Conservation (phyloP, 208 protist genomes). For the Trypanosoma avium region DNA sequence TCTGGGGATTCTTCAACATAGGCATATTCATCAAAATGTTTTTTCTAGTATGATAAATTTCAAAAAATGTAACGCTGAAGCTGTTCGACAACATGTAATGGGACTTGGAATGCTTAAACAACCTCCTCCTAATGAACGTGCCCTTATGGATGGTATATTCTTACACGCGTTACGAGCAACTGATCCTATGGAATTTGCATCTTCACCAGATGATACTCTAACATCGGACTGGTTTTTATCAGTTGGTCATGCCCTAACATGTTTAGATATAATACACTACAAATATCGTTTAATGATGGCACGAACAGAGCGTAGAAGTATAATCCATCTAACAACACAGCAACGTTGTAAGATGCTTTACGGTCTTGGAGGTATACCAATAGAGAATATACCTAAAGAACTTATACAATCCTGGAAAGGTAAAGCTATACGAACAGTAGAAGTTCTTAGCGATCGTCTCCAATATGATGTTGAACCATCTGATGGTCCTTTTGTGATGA, state of each 20-base stretch:
- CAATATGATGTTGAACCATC: slow-evolving; percentile 49
- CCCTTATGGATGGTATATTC: slow-evolving; percentile 78
- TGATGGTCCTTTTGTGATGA: slow-evolving; percentile 79
- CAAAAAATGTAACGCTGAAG: slow-evolving; percentile 67
- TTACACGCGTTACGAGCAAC: slow-evolving; percentile 76
- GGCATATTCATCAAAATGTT: slow-evolving; percentile 78
- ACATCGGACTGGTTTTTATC: slow-evolving; percentile 77
- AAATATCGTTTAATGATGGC: slow-evolving; percentile 85
- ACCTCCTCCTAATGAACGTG: slow-evolving; percentile 46
- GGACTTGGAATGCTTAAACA: slow-evolving; percentile 86
- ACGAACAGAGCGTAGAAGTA: slow-evolving; percentile 52
- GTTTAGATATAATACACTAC: slow-evolving; percentile 61
- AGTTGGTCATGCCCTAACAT: slow-evolving; percentile 70
- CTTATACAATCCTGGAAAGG: slow-evolving; percentile 55
- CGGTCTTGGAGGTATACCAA: slow-evolving; percentile 48
- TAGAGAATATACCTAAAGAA: slow-evolving; percentile 38
- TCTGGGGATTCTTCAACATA: slow-evolving; percentile 85
- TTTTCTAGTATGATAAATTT: slow-evolving; percentile 70
- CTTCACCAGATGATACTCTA: slow-evolving; percentile 40
- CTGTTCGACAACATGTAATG: slow-evolving; percentile 53
- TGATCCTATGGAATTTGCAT: slow-evolving; percentile 22
- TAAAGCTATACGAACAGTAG: slow-evolving; percentile 56
- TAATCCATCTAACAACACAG: slow-evolving; percentile 45
- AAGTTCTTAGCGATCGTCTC: slow-evolving; percentile 55
- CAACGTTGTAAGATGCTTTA: slow-evolving; percentile 84